Conservation (phyloP, 108 stramenopile species). For the Skeletonema potamos region DNA sequence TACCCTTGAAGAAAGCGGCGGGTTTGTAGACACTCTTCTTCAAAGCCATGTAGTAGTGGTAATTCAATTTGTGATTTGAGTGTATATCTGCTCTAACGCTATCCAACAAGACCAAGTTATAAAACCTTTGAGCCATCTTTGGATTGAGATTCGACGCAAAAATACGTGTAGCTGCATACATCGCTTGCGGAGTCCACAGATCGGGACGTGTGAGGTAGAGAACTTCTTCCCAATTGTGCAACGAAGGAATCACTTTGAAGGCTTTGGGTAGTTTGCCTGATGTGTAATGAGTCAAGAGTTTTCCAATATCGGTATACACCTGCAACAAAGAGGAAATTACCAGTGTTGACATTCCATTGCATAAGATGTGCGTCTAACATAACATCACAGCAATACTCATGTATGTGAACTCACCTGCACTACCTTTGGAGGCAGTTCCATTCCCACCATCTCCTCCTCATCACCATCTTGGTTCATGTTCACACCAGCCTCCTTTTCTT, state of each 20-base stretch:
- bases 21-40: constrained; percentile 98
- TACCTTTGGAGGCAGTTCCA: constrained; percentile 86
- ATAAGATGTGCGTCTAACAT: neutral
- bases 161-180: constrained; percentile 94
- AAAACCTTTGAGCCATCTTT: constrained; percentile 98
- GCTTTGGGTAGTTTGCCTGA: constrained; percentile 99
- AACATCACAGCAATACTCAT: neutral
- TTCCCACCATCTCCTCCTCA: constrained; percentile 30
- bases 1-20: constrained; percentile 98
- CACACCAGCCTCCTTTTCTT: constrained; percentile 86
- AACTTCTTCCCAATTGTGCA: constrained; percentile 97
- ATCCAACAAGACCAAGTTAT: constrained; percentile 93
- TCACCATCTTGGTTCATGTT: constrained; percentile 24
- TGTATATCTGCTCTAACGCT: constrained; percentile 94
- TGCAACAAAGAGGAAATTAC: neutral
- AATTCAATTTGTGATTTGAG: constrained; percentile 93
- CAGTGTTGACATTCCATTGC: neutral
- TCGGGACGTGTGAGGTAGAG: constrained; percentile 97
- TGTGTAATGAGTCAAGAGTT: constrained; percentile 90
- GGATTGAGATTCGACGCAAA: constrained; percentile 98
- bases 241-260: constrained; percentile 98
- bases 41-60: constrained; percentile 95
- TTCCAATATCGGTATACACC: constrained; percentile 95
- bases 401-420: constrained; percentile 71
- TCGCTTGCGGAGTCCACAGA: constrained; percentile 95